Evolutionary conservation across 1,284 basidiomycete genomes (phyloP).

Genomic region (Ustilago curta): DNA sequence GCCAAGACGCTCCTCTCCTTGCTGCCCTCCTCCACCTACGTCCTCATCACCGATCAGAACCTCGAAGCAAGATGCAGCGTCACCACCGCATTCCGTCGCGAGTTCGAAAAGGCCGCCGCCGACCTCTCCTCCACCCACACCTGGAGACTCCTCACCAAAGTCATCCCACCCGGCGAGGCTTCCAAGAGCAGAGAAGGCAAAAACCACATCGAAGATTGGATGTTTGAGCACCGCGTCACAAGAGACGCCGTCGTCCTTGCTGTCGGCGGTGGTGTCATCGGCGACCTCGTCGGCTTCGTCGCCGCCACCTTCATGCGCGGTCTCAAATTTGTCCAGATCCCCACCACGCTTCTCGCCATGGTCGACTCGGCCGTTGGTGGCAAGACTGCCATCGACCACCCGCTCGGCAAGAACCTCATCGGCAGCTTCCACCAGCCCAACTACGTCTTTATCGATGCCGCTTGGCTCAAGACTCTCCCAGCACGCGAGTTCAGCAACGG

Average conservation of each 20-base stretch:
- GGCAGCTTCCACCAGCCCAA: constrained; percentile 98
- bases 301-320: constrained; percentile 85
- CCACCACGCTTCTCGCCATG: constrained; percentile 96
- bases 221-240: constrained; percentile 88
- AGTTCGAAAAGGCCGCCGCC: constrained; percentile 58
- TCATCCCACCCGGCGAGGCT: constrained; percentile 89
- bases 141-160: constrained; percentile 81
- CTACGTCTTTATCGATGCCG: constrained; percentile 96
- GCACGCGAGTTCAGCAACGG: constrained; percentile 94
- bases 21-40: constrained; percentile 87
- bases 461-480: constrained; percentile 93
- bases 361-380: constrained; percentile 97
- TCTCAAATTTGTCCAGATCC: constrained; percentile 93
- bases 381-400: constrained; percentile 98
- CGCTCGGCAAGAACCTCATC: constrained; percentile 95
- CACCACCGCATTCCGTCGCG: constrained; percentile 68
- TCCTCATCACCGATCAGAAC: constrained; percentile 91
- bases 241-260: constrained; percentile 93
- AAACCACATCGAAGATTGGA: constrained; percentile 92
- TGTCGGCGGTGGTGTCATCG: constrained; percentile 95
- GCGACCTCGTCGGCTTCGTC: constrained; percentile 92
- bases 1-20: constrained; percentile 78
- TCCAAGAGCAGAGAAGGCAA: constrained; percentile 92
- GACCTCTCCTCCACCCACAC: constrained; percentile 60
- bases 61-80: constrained; percentile 72